Base-by-base conservation (phyloP, 2,329 filamentous ascomycete genomes). In the Colletotrichum musicola region DNA sequence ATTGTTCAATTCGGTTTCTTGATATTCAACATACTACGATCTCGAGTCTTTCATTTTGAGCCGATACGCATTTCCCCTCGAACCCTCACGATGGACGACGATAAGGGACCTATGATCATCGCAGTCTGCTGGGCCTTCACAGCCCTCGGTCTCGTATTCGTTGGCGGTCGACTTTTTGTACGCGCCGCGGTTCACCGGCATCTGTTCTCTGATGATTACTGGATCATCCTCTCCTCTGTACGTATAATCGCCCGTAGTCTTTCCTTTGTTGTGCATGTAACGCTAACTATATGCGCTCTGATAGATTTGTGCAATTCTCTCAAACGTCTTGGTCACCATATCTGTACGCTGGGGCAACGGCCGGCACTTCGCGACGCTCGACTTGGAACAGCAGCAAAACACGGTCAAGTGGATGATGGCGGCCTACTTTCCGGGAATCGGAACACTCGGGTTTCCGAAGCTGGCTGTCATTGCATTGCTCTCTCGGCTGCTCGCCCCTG, bases 401-500 rank as follows among this genome's bases (percentile, higher is more conserved):
- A 27, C 42, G 1, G 61, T 72, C 47, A 58, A 70, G 16, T 77
- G 72, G 71, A 77, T 73, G 2, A 73, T 72, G 50, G 68, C 72
- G 2, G 74, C 71, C 46, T 77, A 74, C 54, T 63, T 67, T n/a
- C 74, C 75, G 4, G 75, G 75, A 14, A 71, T 77, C 35, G 30
- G 74, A 40, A 72, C 75, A 4, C 73, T 77, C 47, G 72, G 72
- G 5, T 35, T 77, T 2, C 76, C 76, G 2, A 77, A 77, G 63
- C 62, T 77, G 6, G 76, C 75, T 12, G 74, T 74, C 56, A 67
- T 76, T 10, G 47, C 62, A 13, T 73, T 77, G 6, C 72, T 77
- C 4, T 71, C 64, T 6, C 70, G 74, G 4, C 71, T 78, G 4
- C 53, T 78, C 30, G 71, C 72, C 50, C 75, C 76, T 4, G 65